Evolutionary conservation across 306 rosid species (phyloP).

Genomic region (Medicago ruthenica): DNA sequence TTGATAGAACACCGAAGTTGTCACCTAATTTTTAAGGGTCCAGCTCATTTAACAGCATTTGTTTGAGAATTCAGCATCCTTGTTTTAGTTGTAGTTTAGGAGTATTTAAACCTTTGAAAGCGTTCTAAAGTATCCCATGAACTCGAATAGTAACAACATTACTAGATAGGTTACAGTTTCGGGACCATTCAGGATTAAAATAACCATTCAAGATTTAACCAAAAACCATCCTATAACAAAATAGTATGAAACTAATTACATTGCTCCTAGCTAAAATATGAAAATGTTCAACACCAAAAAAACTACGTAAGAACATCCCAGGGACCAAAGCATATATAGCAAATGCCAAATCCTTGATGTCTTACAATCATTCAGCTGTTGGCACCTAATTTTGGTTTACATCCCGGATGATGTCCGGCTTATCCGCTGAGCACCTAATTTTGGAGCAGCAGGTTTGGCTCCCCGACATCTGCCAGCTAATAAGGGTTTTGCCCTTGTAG

Average conservation of each 20-base stretch:
- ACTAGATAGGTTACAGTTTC: too few species aligned
- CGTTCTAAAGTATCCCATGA: too few species aligned
- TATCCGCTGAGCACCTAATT: conserved; percentile 91
- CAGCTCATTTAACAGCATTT: too few species aligned
- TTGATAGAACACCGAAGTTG: too few species aligned
- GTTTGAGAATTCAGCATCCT: too few species aligned
- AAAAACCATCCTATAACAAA: conserved; percentile 35
- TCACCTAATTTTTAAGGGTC: too few species aligned
- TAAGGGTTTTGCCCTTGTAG: conserved; percentile 81
- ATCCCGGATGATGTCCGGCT: conserved; percentile 79
- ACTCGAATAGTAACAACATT: too few species aligned
- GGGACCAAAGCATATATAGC: conserved; percentile 31
- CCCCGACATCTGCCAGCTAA: conserved; percentile 75
- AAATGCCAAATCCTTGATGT: conserved; percentile 14
- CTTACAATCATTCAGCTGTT: conserved; percentile 22
- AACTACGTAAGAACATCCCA: conserved; percentile 24
- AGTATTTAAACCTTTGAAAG: too few species aligned
- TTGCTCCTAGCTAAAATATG: conserved; percentile 40
- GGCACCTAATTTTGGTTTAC: too few species aligned
- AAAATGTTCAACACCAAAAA: neutral
- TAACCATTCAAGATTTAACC: neutral
- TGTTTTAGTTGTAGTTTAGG: too few species aligned
- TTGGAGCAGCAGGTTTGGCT: conserved; percentile 76
- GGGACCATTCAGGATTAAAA: too few species aligned
- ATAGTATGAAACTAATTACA: conserved; percentile 45